phyloP scores from a whole-genome alignment of 2,329 filamentous ascomycete genomes.

The Stagonosporopsis rhizophila region DNA sequence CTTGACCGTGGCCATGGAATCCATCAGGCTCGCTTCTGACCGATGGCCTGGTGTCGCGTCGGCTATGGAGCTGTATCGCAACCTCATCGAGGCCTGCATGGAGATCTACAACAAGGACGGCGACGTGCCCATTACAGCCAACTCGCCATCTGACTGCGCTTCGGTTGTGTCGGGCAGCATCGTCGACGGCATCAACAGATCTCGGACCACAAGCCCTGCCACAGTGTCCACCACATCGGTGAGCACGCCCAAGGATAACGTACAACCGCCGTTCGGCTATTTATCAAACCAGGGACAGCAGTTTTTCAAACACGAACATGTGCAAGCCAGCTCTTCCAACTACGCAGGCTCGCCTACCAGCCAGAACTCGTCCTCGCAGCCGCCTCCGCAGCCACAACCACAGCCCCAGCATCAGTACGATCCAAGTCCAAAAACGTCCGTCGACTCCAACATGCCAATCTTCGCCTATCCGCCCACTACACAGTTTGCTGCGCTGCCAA shows the following conservation, averaged over 20 bases:
- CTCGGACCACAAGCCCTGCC: conserved; percentile 55
- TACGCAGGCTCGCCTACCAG: conserved; percentile 30
- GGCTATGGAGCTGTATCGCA: conserved; percentile 84
- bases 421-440: conserved; percentile 39
- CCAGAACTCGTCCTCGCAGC: conserved; percentile 34
- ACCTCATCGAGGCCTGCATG: conserved; percentile 83
- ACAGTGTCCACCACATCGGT: conserved; percentile 49
- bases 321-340: conserved; percentile 25
- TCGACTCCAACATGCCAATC: conserved; percentile 38
- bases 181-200: conserved; percentile 53
- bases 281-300: conserved; percentile 43
- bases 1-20: conserved; percentile 76
- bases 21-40: conserved; percentile 79
- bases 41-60: conserved; percentile 91
- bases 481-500: conserved; percentile 44
- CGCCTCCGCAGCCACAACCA: conserved; percentile 35
- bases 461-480: conserved; percentile 39
- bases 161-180: conserved; percentile 50
- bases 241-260: conserved; percentile 46
- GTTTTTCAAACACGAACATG: conserved; percentile 37
- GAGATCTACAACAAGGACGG: conserved; percentile 78
- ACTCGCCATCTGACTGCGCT: conserved; percentile 56
- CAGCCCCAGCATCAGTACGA: conserved; percentile 34
- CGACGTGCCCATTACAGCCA: conserved; percentile 57
- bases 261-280: conserved; percentile 47